Evolutionary conservation across 805 yeast species (phyloP), one percentile per base, ranked within the genome.

Genomic region (Teunomyces cretensis): DNA sequence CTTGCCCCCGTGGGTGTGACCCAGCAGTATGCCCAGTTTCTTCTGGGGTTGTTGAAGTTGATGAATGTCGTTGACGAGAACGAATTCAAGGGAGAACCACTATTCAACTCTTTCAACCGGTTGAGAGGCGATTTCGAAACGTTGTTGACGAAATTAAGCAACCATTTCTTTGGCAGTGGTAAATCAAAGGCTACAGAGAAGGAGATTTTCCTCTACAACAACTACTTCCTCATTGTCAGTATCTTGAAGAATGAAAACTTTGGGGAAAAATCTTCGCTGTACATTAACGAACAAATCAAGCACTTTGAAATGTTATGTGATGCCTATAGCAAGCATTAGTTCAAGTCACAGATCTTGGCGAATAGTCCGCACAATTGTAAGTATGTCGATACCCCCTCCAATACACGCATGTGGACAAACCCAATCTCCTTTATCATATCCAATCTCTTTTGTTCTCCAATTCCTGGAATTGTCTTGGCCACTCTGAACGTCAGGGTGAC

Each of bases 371-470:
- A 84, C 50, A 94, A 66, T 60, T 94, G 99, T 48, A 94, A 68
- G 61, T 86, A 86, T 0, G 96, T 83, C 9, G 89, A 81, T 3
- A 94, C 96, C 51, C 99, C 99, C 65, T 94, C 98, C 40, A 94
- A 70, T 1, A 94, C 84, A 49, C 97, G 74, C 91, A 94, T 84
- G 61, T 94, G 99, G 1, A 89, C 80, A 50, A 86, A 81, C 4
- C 99, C 99, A 37, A 94, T 88, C 55, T 87, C 90, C 59, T 83
- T 83, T 52, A 94, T 84, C 60, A 86, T 78, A 47, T 86, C 92
- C 48, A 94, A 71, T 51, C 96, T 70, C 45, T 72, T 74, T 41
- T 75, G 75, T 60, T 94, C 98, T 33, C 74, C 76, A 7, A 88
- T 69, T 14, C 81, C 84, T 7, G 77, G 81, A 48, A 94, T 58